Evolutionary conservation across 2,329 filamentous ascomycete genomes (phyloP), one percentile per base, ranked within the genome.

Genomic region (Corynespora cassiicola): DNA sequence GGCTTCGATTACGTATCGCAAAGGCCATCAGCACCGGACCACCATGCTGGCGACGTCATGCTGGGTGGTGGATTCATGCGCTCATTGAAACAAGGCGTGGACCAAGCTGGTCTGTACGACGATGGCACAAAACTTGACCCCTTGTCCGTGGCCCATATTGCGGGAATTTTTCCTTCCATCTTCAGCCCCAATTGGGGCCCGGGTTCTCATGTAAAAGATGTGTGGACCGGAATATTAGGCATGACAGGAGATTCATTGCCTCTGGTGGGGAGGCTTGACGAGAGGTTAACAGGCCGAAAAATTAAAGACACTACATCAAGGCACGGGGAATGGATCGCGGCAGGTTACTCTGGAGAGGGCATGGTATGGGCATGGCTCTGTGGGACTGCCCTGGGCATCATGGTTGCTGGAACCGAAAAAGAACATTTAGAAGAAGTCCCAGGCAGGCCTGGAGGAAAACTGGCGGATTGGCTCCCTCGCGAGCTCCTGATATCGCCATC

Each of bases 181-280:
- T 50, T 52, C 3, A 25, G 32, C 17, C 42, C 41, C n/a, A 39
- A 39, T n/a, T 50, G 45, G 32, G 48, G 39, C 19, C 23, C 19
- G 6, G 39, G 47, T 12, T 36, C 44, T 2, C 33, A 54, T 4
- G 43, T 75, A 3, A 68, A 70, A 36, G 65, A 65, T 31, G 61
- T 68, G 1, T 82, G 79, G 79, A 74, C 73, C 1, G 79, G 78
- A 0, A 69, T 75, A 6, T 54, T 81, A 15, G 75, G 70, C 1
- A 51, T 73, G 18, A 77, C 75, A 0, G 75, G 73, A 0, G 79
- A 82, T 44, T 31, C 50, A 8, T 59, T 78, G 18, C 78, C 79
- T 0, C 70, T 80, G 25, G 77, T 81, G 1, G 79, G 78, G 0
- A 54, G 59, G n/a, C 57, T 79, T 0, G 59, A 67, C 7, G 32